phyloP scores from a whole-genome alignment of 768 basidiomycete genomes.

The Hemileccinum rubropunctum region DNA sequence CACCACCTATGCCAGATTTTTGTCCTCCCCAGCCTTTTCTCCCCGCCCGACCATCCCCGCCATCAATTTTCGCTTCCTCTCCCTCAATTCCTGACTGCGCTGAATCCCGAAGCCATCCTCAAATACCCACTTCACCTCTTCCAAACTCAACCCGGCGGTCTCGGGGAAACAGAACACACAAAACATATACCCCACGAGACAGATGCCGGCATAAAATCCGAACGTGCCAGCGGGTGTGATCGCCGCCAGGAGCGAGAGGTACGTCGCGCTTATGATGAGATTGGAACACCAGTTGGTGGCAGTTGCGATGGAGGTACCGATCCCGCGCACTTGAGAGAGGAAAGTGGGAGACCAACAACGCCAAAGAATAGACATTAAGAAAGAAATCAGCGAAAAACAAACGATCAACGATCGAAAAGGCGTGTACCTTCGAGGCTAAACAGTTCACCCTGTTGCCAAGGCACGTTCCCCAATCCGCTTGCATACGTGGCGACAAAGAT shows the following conservation, averaged over 20 bases:
- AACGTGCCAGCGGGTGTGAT: conserved; percentile 78
- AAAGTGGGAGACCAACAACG: no score
- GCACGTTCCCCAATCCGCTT: conserved; percentile 73
- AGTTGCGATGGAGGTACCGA: conserved; percentile 72
- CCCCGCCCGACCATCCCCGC: background rate
- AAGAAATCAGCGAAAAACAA: background rate
- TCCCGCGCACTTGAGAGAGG: conserved; percentile 57
- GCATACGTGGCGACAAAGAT: conserved; percentile 82
- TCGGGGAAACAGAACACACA: conserved; percentile 74
- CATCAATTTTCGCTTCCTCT: conserved; percentile 21
- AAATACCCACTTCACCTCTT: conserved; percentile 65
- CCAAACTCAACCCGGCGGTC: conserved; percentile 69
- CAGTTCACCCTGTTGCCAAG: conserved; percentile 87
- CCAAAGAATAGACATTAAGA: no score
- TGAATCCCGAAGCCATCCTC: conserved; percentile 60
- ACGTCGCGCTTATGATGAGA: conserved; percentile 74
- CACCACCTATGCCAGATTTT: no score
- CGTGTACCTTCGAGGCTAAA: conserved; percentile 65
- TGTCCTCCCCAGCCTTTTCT: no score
- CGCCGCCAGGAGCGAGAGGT: conserved; percentile 70
- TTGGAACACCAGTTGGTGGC: conserved; percentile 80
- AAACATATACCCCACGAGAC: conserved; percentile 68
- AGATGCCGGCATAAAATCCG: conserved; percentile 73
- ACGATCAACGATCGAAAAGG: no score
- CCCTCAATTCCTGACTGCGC: conserved; percentile 47